Evolutionary conservation across 192 early-diverging fungal species (phyloP).

Genomic region (Coemansia sp.): DNA sequence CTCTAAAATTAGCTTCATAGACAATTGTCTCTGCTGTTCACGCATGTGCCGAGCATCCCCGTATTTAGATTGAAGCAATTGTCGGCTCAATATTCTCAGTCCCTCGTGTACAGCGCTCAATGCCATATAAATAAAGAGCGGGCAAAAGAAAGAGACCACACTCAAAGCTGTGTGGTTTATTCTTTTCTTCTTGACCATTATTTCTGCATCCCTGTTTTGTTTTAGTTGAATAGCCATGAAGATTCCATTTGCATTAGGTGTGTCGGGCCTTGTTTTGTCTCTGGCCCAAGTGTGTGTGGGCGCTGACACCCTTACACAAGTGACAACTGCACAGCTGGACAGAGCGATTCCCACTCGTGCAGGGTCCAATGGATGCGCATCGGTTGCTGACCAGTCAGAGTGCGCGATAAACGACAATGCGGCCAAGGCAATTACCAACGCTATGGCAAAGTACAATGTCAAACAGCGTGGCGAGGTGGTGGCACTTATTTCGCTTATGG

Average conservation of each 20-base stretch:
- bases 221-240: conserved; percentile 7
- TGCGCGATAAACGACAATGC: conserved; percentile 37
- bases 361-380: conserved; percentile 6
- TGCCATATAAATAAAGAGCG: not conserved
- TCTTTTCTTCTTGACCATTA: not conserved
- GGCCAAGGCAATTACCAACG: conserved; percentile 28
- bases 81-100: not conserved
- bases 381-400: conserved; percentile 15
- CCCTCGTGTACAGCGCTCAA: not conserved
- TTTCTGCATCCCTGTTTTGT: not conserved
- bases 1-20: not conserved
- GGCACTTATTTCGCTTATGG: conserved; percentile 46
- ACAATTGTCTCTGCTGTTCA: not conserved
- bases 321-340: conserved; percentile 9
- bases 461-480: conserved; percentile 32
- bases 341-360: conserved; percentile 9
- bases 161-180: not conserved
- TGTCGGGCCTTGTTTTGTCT: not conserved
- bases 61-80: not conserved
- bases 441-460: conserved; percentile 41
- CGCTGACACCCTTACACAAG: not conserved
- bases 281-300: not conserved
- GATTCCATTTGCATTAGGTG: conserved; percentile 8
- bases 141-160: not conserved
- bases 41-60: not conserved